Evolutionary conservation across 768 basidiomycete species (phyloP).

Genomic region (Calocera cornea): DNA sequence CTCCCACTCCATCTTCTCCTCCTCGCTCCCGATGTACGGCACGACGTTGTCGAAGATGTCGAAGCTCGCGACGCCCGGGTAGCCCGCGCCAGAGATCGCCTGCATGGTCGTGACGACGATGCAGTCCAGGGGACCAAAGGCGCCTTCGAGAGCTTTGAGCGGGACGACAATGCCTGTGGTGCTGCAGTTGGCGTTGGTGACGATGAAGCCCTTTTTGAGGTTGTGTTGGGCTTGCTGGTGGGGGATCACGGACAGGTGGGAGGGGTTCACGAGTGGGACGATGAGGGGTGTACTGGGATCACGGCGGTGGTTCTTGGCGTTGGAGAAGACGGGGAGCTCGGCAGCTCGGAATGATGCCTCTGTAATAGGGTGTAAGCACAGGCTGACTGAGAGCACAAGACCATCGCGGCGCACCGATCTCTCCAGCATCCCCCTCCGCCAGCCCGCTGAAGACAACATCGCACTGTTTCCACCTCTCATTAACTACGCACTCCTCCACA

Average conservation of each 20-base stretch:
- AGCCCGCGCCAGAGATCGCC: constrained; percentile 95
- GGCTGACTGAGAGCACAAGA: neutral
- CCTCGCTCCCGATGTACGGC: constrained; percentile 81
- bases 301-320: constrained; percentile 89
- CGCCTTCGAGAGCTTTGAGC: constrained; percentile 74
- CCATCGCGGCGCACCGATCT: constrained; percentile 55
- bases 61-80: constrained; percentile 78
- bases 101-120: constrained; percentile 93
- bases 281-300: constrained; percentile 89
- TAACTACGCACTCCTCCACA: constrained; percentile 56
- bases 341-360: constrained; percentile 77
- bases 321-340: constrained; percentile 87
- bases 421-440: constrained; percentile 87
- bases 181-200: constrained; percentile 97
- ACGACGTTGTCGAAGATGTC: constrained; percentile 96
- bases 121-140: constrained; percentile 88
- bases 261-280: constrained; percentile 88
- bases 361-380: constrained; percentile 24
- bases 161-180: constrained; percentile 88
- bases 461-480: constrained; percentile 67
- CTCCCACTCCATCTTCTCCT: constrained; percentile 99
- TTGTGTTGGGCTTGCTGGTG: constrained; percentile 63
- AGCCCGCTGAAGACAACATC: constrained; percentile 88
- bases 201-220: constrained; percentile 73
- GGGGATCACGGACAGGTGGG: constrained; percentile 67